Base-by-base conservation (phyloP, 1,284 basidiomycete genomes). In the Ceratobasidium sp. region DNA sequence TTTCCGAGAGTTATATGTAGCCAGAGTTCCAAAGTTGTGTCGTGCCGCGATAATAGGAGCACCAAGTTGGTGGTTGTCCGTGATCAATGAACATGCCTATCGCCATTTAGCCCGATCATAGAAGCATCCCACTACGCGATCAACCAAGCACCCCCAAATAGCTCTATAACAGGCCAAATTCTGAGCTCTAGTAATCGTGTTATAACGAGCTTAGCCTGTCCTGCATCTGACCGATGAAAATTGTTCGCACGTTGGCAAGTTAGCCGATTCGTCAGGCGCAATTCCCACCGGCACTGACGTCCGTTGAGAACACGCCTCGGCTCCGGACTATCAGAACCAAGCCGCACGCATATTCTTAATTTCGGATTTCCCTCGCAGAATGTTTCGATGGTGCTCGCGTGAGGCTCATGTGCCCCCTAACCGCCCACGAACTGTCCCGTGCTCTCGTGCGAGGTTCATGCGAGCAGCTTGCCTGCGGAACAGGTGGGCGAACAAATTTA, bases 91-190 rank as follows among this genome's bases (percentile, higher is more conserved):
- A 14, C 3, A 22, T 29, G 53, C 53, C 53, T 29, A 61, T 61
- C 31, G 34, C 31, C 7, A 64, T 66, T 66, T 54, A 22, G 64
- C 22, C 24, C 49, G 64, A 66, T 66, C 64, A 39, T 66, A 66
- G 64, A 66, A 66, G 48, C 64, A 48, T 16, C 22, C 37, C 49
- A 29, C 43, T 48, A 66, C 64, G 64, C 37, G 48, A 34, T 56
- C 9, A 37, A 13, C 53, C 29, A 13, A 56, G 13, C 53, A 56
- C 13, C 5, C 11, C 49, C 53, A 56, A 31, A 22, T 11, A 56
- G 31, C 14, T 14, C 6, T 29, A n/a, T n/a, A n/a, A n/a, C 24
- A 5, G 24, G 6, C 8, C 24, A 53, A 53, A 24, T 53, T 27
- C 51, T 53, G 51, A 53, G 8, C n/a, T 27, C 7, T 27, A 27